These are phyloP conservation scores for Phytophthora cryptogea DNA, from an alignment of 352 stramenopile genomes.

Conservation along the genomic window DNA sequence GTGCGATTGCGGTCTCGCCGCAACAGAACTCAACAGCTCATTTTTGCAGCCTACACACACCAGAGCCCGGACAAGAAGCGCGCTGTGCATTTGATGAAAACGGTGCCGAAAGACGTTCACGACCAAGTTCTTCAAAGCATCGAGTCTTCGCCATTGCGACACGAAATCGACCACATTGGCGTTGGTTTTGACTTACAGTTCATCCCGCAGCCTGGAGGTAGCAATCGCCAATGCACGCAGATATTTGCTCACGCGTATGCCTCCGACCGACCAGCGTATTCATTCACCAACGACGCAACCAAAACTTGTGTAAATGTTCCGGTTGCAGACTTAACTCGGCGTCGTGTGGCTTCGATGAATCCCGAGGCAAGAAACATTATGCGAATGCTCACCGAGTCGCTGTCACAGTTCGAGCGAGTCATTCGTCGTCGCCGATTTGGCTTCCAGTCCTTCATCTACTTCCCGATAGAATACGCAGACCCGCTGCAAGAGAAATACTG, in stretches of 20 bases:
- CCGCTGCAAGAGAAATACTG: conserved; percentile 37
- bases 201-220: conserved; percentile 28
- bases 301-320: conserved; percentile 13
- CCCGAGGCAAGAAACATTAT: conserved; percentile 49
- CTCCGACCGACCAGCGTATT: conserved; percentile 34
- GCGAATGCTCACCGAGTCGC: conserved; percentile 49
- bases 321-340: conserved; percentile 33
- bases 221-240: conserved; percentile 43
- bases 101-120: conserved; percentile 60
- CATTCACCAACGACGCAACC: conserved; percentile 40
- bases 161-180: conserved; percentile 54
- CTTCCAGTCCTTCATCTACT: conserved; percentile 73
- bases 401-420: conserved; percentile 56
- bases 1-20: conserved; percentile 36
- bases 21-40: conserved; percentile 30
- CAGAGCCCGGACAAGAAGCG: conserved; percentile 48
- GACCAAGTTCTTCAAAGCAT: conserved; percentile 47
- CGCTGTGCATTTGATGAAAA: conserved; percentile 64
- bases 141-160: conserved; percentile 41
- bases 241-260: conserved; percentile 56
- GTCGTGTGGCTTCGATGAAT: conserved; percentile 51
- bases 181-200: conserved; percentile 59
- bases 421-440: conserved; percentile 67
- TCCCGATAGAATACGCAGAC: conserved; percentile 43
- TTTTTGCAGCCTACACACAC: conserved; percentile 52